phyloP scores from a whole-genome alignment of 371 early-diverging fungal species.

The Lichtheimia ornata region DNA sequence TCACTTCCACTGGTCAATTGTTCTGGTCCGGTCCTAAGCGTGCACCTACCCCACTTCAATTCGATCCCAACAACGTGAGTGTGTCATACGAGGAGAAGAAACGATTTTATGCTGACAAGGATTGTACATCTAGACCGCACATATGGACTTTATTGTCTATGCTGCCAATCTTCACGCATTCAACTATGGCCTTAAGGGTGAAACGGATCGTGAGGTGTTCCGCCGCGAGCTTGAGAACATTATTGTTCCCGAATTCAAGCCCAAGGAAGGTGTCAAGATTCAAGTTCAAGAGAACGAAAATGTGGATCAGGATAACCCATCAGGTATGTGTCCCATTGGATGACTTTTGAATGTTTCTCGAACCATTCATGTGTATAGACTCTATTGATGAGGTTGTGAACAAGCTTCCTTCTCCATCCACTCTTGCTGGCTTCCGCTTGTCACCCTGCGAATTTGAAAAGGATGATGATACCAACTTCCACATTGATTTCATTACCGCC shows the following conservation, averaged over 20 bases:
- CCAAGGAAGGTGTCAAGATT: slow-evolving; percentile 95
- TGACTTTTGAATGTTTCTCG: neutral
- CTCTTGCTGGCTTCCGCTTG: slow-evolving; percentile 77
- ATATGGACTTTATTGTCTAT: slow-evolving; percentile 91
- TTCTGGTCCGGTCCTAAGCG: slow-evolving; percentile 99
- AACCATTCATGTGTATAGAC: slow-evolving; percentile 28
- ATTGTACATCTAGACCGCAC: slow-evolving; percentile 44
- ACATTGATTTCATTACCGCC: slow-evolving; percentile 99
- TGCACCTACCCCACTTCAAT: slow-evolving; percentile 86
- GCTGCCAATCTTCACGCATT: slow-evolving; percentile 96
- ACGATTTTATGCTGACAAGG: too few species aligned
- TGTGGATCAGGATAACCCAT: slow-evolving; percentile 34
- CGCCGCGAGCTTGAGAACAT: slow-evolving; percentile 65
- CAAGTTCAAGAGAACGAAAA: slow-evolving; percentile 90
- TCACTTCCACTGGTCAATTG: slow-evolving; percentile 90
- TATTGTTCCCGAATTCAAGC: slow-evolving; percentile 85
- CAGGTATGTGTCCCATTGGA: slow-evolving; percentile 7
- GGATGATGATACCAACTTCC: slow-evolving; percentile 99
- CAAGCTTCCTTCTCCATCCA: slow-evolving; percentile 72
- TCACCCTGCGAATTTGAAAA: slow-evolving; percentile 97
- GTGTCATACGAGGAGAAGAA: too few species aligned
- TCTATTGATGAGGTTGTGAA: slow-evolving; percentile 69
- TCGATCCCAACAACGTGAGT: slow-evolving; percentile 74
- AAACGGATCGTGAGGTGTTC: slow-evolving; percentile 73
- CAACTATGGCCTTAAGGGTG: slow-evolving; percentile 89